phyloP scores from a whole-genome alignment of 2,329 filamentous ascomycete genomes.

The Talaromyces sp. region DNA sequence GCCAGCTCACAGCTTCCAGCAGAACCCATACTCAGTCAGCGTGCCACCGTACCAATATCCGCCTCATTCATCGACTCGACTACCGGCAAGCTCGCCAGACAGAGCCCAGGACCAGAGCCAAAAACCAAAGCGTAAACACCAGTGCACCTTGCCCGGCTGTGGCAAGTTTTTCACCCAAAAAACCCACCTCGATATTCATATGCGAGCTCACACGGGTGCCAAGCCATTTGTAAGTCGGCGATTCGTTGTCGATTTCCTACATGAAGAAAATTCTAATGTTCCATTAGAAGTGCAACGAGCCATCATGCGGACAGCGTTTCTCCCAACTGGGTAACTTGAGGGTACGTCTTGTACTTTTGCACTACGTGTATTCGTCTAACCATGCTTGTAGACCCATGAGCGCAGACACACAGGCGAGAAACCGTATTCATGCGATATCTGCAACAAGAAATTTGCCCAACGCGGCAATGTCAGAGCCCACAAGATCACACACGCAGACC shows the following conservation, averaged over 20 bases:
- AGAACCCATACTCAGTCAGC: slow-evolving; percentile 14
- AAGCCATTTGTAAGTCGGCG: slow-evolving; percentile 73
- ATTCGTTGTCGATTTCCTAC: too few relatives aligned
- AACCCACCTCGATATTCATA: slow-evolving; percentile 88
- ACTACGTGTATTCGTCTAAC: background rate
- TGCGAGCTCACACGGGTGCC: slow-evolving; percentile 78
- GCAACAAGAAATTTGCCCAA: slow-evolving; percentile 78
- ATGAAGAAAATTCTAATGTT: slow-evolving; percentile 2
- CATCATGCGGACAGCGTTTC: slow-evolving; percentile 71
- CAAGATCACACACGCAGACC: slow-evolving; percentile 69
- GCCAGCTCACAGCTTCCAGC: slow-evolving; percentile 17
- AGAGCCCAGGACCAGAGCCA: slow-evolving; percentile 21
- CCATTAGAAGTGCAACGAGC: slow-evolving; percentile 60
- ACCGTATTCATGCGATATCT: slow-evolving; percentile 73
- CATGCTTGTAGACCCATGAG: slow-evolving; percentile 64
- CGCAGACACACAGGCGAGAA: slow-evolving; percentile 82
- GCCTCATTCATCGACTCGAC: background rate
- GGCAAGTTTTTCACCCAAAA: slow-evolving; percentile 82
- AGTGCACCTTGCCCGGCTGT: slow-evolving; percentile 69
- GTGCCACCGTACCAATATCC: slow-evolving; percentile 19
- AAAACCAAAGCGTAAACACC: slow-evolving; percentile 57
- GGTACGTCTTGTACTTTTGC: slow-evolving; percentile 43
- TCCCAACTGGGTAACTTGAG: slow-evolving; percentile 89
- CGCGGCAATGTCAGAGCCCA: slow-evolving; percentile 81
- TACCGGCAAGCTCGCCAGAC: slow-evolving; percentile 5